Conservation (phyloP, 345 rosid species). For the Cardamine resedifolia region DNA sequence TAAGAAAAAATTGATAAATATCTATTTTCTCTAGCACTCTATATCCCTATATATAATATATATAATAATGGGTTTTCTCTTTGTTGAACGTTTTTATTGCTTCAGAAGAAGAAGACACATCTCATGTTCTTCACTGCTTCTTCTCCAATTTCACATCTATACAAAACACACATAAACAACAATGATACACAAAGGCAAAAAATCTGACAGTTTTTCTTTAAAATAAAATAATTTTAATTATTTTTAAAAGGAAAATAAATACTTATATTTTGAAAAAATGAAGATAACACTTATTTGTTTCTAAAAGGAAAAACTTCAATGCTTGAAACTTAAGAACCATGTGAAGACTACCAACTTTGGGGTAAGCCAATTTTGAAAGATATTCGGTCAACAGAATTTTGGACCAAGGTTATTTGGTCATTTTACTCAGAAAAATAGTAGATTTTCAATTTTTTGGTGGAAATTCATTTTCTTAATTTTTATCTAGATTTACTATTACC, state of each 20-base stretch:
- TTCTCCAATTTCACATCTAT: slow-evolving; percentile 42
- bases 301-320: slow-evolving; percentile 11
- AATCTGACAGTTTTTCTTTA: not conserved
- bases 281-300: not conserved
- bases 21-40: not conserved
- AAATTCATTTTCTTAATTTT: no score
- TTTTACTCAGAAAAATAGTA: no score
- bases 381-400: no score
- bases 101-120: slow-evolving; percentile 38
- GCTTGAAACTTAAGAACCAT: slow-evolving; percentile 37
- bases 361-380: not conserved
- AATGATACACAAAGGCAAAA: not conserved
- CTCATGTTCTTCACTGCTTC: slow-evolving; percentile 38
- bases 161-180: slow-evolving; percentile 3
- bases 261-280: not conserved
- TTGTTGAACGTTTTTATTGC: slow-evolving; percentile 31
- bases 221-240: not conserved
- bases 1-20: not conserved
- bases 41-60: not conserved
- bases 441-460: no score
- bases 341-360: slow-evolving; percentile 23
- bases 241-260: not conserved
- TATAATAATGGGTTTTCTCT: slow-evolving; percentile 5
- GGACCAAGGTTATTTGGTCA: no score
- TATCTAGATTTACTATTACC: no score